Evolutionary conservation across 2,329 filamentous ascomycete species (phyloP), one percentile per base, ranked within the genome.

Genomic region (Aspergillus tubingensis): DNA sequence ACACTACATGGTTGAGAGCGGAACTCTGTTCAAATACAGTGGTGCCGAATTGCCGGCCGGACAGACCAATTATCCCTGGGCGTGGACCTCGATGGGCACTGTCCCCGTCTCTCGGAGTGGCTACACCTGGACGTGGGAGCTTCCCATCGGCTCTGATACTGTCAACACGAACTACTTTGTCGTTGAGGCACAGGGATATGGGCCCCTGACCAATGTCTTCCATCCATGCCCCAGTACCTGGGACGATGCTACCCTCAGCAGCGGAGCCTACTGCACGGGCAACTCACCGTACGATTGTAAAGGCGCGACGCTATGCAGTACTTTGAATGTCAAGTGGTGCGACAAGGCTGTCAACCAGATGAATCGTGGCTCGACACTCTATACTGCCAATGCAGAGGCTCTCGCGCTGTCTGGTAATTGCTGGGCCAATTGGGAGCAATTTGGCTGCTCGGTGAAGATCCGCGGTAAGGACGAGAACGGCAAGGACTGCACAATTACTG

Each of bases 1-100:
- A 7, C 53, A 64, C 53, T 62, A 64, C 36, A 64, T 64, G 57
- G 57, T 64, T 8, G 60, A 64, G 19, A 54, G 54, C n/a, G 55
- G 43, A 25, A 58, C 54, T 11, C 60, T 64, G 17, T 64, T 58
- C 15, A 59, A 53, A 11, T 64, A 64, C 39, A 64, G 17, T 39
- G 49, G 62, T 21, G 44, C 44, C 44, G 17, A 21, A 6, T 10
- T 48, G 13, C 13, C 44, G n/a, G 44, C 13, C 19, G 44, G 44
- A 17, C 8, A 48, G 17, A 25, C 44, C 44, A 48, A 25, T 17
- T 48, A 25, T 11, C 17, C 44, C 19, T 48, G 19, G 21, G 17
- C 44, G 5, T 25, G 44, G 25, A 25, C 44, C 23, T 13, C 44
- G 17, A 23, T 48, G 17, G 19, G 21, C 44, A 25, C 17, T 10